A percentile compares a stretch with the other conserved stretches of the same genome.
phyloP scores from a whole-genome alignment of 129 eudicot species.

The Chrysanthemum lavandulifolium region DNA sequence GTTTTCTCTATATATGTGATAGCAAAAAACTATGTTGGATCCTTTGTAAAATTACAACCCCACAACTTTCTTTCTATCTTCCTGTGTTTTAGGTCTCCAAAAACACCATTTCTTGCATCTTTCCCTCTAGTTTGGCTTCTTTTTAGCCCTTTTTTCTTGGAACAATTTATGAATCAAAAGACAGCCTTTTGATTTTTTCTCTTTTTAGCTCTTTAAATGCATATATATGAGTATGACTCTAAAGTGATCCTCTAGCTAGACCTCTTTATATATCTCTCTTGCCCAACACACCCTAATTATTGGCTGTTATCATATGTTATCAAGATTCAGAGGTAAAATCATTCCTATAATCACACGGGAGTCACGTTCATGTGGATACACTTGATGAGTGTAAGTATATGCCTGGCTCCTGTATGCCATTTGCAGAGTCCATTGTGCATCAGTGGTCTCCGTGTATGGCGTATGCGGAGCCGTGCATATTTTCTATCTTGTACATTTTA shows the following conservation, averaged over 20 bases:
- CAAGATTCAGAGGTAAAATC: neutral
- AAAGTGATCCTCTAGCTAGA: neutral
- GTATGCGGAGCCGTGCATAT: slow-evolving; percentile 5
- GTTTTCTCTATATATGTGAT: too few relatives aligned
- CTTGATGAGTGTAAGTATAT: neutral
- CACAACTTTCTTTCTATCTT: slow-evolving; percentile 10
- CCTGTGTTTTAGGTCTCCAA: slow-evolving; percentile 28
- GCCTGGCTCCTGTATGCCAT: slow-evolving; percentile 19
- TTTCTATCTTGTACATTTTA: neutral
- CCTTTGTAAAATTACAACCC: too few relatives aligned
- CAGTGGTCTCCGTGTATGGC: neutral
- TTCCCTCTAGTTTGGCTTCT: neutral
- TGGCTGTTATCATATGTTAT: neutral
- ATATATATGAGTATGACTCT: neutral
- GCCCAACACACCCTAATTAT: neutral
- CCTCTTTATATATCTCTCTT: neutral
- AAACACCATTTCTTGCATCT: slow-evolving; percentile 6
- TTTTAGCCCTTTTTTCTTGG: slow-evolving; percentile 6
- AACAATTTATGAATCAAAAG: slow-evolving; percentile 2
- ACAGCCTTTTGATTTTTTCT: neutral
- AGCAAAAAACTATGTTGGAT: too few relatives aligned
- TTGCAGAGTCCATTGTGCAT: neutral
- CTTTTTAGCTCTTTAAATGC: neutral
- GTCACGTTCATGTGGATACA: neutral
- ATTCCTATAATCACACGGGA: neutral